A percentile compares a stretch with the other conserved stretches of the same genome.
Evolutionary conservation across 805 yeast species (phyloP).

Genomic region (Blastobotrys muscicola): DNA sequence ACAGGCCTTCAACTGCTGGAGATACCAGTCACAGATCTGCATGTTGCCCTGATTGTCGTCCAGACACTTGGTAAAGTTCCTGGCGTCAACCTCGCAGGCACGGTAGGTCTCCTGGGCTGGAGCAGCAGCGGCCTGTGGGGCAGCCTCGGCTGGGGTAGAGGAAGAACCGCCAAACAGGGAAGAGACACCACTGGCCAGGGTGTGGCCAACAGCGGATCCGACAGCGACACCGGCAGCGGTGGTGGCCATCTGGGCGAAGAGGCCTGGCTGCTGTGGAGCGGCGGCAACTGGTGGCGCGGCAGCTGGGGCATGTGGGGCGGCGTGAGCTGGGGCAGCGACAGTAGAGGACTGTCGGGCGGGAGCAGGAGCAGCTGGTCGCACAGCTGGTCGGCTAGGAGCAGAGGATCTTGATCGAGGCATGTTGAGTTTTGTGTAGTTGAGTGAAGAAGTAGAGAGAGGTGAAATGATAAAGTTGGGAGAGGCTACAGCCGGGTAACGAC

Average conservation of each 20-base stretch:
- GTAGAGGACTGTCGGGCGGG: conserved; percentile 21
- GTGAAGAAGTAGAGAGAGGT: neutral
- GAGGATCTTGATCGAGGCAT: conserved; percentile 15
- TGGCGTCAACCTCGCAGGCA: conserved; percentile 86
- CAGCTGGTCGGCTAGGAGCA: neutral
- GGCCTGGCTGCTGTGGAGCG: conserved; percentile 53
- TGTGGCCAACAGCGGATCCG: conserved; percentile 95
- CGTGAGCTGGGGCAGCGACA: conserved; percentile 54
- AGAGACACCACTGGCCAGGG: conserved; percentile 89
- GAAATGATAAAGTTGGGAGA: neutral
- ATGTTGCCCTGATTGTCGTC: conserved; percentile 91
- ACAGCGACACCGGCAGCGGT: conserved; percentile 99
- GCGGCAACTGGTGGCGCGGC: conserved; percentile 41
- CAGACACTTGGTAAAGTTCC: conserved; percentile 89
- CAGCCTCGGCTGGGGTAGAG: conserved; percentile 42
- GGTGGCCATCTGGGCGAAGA: conserved; percentile 94
- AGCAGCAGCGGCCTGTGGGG: conserved; percentile 32
- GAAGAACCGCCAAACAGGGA: conserved; percentile 79
- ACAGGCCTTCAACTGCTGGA: conserved; percentile 96
- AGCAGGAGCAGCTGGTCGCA: conserved; percentile 14
- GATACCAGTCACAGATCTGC: conserved; percentile 93
- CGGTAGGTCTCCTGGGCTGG: conserved; percentile 35
- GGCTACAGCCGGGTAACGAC: neutral
- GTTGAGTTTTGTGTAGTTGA: conserved; percentile 1
- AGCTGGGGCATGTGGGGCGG: conserved; percentile 40